Conservation (phyloP, 1,284 basidiomycete genomes). For the Paramarasmius palmivorus region DNA sequence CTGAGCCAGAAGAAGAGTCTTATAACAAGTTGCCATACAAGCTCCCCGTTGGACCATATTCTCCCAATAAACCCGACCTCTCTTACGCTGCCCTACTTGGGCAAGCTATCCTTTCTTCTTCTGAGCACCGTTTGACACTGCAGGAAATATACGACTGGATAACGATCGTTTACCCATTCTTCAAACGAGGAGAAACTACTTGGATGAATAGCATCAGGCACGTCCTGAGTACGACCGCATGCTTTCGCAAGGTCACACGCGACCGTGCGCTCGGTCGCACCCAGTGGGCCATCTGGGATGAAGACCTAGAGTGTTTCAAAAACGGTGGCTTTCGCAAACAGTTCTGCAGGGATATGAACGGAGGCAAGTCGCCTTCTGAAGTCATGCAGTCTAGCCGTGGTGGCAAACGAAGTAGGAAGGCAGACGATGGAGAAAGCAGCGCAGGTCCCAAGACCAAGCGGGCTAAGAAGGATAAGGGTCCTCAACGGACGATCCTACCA, state of each 20-base stretch:
- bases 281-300: slow-evolving; percentile 76
- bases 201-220: slow-evolving; percentile 95
- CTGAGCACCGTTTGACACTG: slow-evolving; percentile 82
- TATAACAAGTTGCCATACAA: slow-evolving; percentile 68
- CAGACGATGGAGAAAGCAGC: slow-evolving; percentile 33
- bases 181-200: slow-evolving; percentile 90
- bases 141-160: slow-evolving; percentile 98
- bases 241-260: slow-evolving; percentile 70
- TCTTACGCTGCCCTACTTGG: slow-evolving; percentile 97
- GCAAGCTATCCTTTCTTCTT: slow-evolving; percentile 87
- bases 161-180: slow-evolving; percentile 90
- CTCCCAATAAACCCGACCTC: slow-evolving; percentile 72
- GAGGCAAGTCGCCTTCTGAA: slow-evolving; percentile 32
- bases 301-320: slow-evolving; percentile 69
- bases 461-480: slow-evolving; percentile 13
- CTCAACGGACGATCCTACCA: slow-evolving; percentile 8
- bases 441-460: slow-evolving; percentile 15
- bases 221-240: slow-evolving; percentile 81
- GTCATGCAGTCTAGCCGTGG: slow-evolving; percentile 29
- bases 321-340: slow-evolving; percentile 72
- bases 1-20: slow-evolving; percentile 57
- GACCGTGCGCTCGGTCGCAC: slow-evolving; percentile 71
- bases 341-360: slow-evolving; percentile 63
- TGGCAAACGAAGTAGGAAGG: slow-evolving; percentile 32
- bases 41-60: slow-evolving; percentile 83